phyloP scores from a whole-genome alignment of 352 stramenopile genomes.

The Peronospora tabacina region DNA sequence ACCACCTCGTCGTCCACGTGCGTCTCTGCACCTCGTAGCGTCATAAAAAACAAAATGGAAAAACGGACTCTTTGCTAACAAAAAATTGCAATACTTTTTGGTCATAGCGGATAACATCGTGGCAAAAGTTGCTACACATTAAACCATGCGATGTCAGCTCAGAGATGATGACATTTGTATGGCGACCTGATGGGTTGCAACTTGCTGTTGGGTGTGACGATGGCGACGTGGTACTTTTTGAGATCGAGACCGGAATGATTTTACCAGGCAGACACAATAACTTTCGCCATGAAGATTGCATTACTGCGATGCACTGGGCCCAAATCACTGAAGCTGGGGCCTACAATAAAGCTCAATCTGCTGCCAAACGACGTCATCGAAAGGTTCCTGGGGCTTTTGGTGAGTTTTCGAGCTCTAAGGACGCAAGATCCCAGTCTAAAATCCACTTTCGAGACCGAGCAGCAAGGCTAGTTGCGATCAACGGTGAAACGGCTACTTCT shows the following conservation, averaged over 20 bases:
- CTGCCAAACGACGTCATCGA: conserved; percentile 4
- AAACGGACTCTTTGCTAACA: background rate
- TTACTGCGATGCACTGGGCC: conserved; percentile 59
- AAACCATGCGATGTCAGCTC: conserved; percentile 52
- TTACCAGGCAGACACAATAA: conserved; percentile 26
- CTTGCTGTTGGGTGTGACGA: conserved; percentile 63
- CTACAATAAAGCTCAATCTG: background rate
- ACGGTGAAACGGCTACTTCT: background rate
- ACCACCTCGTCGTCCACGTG: conserved; percentile 68
- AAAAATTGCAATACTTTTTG: conserved; percentile 1
- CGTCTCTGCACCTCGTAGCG: conserved; percentile 8
- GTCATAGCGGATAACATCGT: conserved; percentile 57
- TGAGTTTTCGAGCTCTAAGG: conserved; percentile 1
- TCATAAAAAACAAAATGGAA: background rate
- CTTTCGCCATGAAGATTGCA: conserved; percentile 31
- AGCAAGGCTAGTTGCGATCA: conserved; percentile 23
- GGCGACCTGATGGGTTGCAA: conserved; percentile 55
- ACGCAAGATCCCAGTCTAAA: conserved; percentile 14
- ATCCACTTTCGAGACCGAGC: conserved; percentile 31
- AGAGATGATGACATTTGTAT: conserved; percentile 46
- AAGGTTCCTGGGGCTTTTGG: background rate
- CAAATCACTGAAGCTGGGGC: conserved; percentile 2
- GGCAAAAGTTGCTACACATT: conserved; percentile 66
- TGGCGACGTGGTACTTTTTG: conserved; percentile 60
- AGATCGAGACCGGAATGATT: conserved; percentile 46